Evolutionary conservation across 345 rosid species (phyloP).

Genomic region (Hypericum perforatum): DNA sequence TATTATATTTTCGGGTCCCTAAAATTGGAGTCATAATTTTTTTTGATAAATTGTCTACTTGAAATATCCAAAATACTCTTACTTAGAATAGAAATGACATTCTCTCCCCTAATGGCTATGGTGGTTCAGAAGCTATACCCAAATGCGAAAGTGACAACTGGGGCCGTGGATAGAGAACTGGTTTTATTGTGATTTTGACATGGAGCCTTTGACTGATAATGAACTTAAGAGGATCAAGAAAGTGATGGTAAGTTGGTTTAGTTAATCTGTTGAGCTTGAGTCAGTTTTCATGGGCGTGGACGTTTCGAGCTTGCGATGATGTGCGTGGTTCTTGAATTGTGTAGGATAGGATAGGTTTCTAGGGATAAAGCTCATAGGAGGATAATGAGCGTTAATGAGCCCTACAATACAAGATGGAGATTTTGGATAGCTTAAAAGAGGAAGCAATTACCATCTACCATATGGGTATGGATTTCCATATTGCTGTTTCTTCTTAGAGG

Average conservation of each 20-base stretch:
- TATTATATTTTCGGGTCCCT: too few species aligned
- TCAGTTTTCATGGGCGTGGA: background rate
- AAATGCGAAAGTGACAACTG: constrained; percentile 86
- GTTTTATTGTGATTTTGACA: constrained; percentile 87
- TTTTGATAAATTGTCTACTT: too few species aligned
- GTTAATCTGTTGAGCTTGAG: background rate
- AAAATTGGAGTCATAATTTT: too few species aligned
- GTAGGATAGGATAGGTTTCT: constrained; percentile 90
- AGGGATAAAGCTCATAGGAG: constrained; percentile 73
- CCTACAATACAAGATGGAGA: constrained; percentile 94
- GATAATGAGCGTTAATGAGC: constrained; percentile 69
- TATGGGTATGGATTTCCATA: constrained; percentile 40
- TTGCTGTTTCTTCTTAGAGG: background rate
- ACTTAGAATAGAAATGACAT: too few species aligned
- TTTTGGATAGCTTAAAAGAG: constrained; percentile 69
- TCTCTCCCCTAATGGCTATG: constrained; percentile 99
- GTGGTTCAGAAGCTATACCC: constrained; percentile 90
- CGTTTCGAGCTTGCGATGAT: constrained; percentile 10
- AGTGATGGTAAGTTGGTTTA: constrained; percentile 69
- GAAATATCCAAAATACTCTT: too few species aligned
- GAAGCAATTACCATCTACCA: constrained; percentile 86
- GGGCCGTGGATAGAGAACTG: constrained; percentile 97
- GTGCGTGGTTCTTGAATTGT: constrained; percentile 11
- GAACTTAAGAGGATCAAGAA: constrained; percentile 89
- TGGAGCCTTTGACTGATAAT: constrained; percentile 77